Base-by-base conservation (phyloP, 257 asterid genomes). In the Eustoma russellianum region DNA sequence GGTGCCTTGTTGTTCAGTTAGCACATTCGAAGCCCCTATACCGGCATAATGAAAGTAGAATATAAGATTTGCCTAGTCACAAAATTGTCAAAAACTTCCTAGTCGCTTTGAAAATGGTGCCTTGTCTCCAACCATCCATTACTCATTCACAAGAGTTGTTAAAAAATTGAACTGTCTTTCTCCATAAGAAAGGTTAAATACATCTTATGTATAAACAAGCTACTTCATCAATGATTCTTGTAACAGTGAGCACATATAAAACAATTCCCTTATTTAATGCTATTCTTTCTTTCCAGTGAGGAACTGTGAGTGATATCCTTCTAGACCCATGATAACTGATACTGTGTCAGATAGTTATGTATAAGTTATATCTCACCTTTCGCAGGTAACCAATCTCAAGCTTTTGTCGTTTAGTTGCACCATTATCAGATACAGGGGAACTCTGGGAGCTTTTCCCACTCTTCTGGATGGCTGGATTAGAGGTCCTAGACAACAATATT, bases 401-500 rank as follows among this genome's bases (percentile, higher is more conserved):
- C 75, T 87, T 91, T 57, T 83, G 98, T 41, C 96, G 74, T 73
- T 91, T 91, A 38, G 87, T 62, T 40, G 77, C 84, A 58, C 62
- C 68, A 66, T 57, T 62, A 60, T 66, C 81, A 16, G 40, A 43
- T 60, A 65, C 73, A 18, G 10, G 47, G 18, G 70, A 66, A 65
- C 59, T 67, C 52, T 56, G 65, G n/a, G 38, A 62, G 57, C 64
- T 48, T 66, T 64, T 75, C 59, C 62, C 56, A 1, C 63, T 67
- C 5, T 61, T 44, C 41, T 58, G 77, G 33, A 47, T 35, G 34
- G 69, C 35, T 56, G 61, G 48, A 60, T 64, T 77, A 38, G 68
- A 78, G 55, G 61, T 55, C 85, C 97, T 88, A 52, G 54, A 14
- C 61, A 41, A 64, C 12, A 44, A 56, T 50, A 56, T 60, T 63